Evolutionary conservation across 331 rosid species (phyloP), one percentile per base, ranked within the genome.

Genomic region (Telfairia occidentalis): DNA sequence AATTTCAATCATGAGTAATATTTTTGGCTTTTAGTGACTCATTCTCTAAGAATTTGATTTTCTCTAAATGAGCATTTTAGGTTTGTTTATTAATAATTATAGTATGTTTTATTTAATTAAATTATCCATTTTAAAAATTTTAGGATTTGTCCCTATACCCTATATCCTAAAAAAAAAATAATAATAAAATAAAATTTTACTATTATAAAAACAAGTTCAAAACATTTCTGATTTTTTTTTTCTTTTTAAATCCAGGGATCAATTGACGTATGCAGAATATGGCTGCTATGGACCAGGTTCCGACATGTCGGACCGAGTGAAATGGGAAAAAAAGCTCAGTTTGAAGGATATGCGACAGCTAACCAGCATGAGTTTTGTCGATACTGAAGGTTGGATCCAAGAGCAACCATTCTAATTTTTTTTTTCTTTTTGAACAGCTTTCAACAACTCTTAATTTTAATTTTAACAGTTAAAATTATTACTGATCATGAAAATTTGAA

Each of bases 251-350:
- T 29, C 15, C 85, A 90, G 98, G 85, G 2, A 55, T 12, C 75
- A 29, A 12, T 66, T 86, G 59, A 86, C 89, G 13, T 93, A 82
- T 61, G 85, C 79, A 1, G 97, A 93, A 77, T 43, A 84, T 28
- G 87, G 50, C 0, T 89, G 93, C 73, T 86, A 63, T 11, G 98
- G 98, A 10, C 64, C 86, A 0, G 92, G 97, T 18, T 71, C 92
- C 0, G 77, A 86, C 52, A 81, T 79, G 1, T 80, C 90, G 0
- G 19, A 69, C 5, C 78, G 97, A 11, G 98, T 86, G 60, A 37
- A 21, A 1, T 93, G 98, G 98, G 80, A 65, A 21, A 89, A 74
- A 76, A 84, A 75, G 18, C 81, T 90, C 29, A 84, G 61, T 67
- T 18, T 26, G 5, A 2, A 19, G 3, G 74, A 79, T 0, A 16